Base-by-base conservation (phyloP, 306 rosid genomes). In the Quercus rubra region DNA sequence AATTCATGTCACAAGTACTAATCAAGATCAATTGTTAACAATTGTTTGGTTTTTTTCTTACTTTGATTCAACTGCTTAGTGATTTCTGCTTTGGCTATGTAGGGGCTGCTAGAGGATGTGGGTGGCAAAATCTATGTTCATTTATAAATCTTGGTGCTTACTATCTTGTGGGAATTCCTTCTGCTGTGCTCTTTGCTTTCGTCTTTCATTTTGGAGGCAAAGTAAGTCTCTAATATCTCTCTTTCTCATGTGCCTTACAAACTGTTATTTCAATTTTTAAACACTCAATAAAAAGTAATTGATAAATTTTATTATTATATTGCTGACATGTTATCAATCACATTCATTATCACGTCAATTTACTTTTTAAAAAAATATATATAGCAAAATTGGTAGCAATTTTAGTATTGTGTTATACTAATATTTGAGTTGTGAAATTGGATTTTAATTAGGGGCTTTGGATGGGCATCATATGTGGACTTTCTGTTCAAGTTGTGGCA, bases 101-200 rank as follows among this genome's bases (percentile, higher is more conserved):
- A 90, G 94, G 94, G 14, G 87, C 88, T 85, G 94, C 89, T 2
- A 88, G 94, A 87, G 92, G 94, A 25, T 88, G 94, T 85, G 92
- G 94, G 15, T 88, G 94, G 94, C 94, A 90, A 76, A 88, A 87
- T 43, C 81, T 90, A 18, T 87, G 94, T 55, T 91, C 82, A 70
- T 59, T 70, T 79, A 82, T 88, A 62, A 90, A 90, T 82, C 91
- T 90, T 59, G 87, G 86, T 1, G 89, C 92, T 74, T 90, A 88
- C 77, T 90, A 90, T 83, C 84, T 78, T 52, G 88, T 88, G 25
- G 94, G 87, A 70, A 85, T 90, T 71, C 94, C 94, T 71, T 78
- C 76, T 55, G 91, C 94, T 20, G 59, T 80, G 59, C 57, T 88
- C 30, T 85, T 87, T 6, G 91, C 91, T 30, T 89, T 89, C 81